These are phyloP conservation scores for Penicillium manginii DNA, from an alignment of 495 filamentous ascomycete genomes.

Conservation along the genomic window DNA sequence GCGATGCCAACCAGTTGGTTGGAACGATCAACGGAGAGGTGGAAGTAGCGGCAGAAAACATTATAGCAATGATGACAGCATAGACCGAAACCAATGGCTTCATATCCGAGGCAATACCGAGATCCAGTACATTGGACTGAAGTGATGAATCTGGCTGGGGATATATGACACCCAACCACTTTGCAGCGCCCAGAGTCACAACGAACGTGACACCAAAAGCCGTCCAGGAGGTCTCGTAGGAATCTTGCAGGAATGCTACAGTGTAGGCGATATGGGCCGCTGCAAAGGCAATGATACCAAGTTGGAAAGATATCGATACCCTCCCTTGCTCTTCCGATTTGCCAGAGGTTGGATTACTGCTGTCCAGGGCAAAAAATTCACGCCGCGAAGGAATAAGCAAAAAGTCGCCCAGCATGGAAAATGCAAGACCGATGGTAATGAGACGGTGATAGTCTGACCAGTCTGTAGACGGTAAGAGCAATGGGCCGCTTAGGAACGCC, in stretches of 20 bases:
- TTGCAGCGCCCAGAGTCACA: constrained; percentile 13
- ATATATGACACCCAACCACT: constrained; percentile 24
- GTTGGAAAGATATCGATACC: constrained; percentile 26
- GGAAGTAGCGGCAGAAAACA: constrained; percentile 24
- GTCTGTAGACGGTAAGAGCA: constrained; percentile 19
- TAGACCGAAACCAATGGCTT: constrained; percentile 21
- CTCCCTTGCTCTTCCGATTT: constrained; percentile 10
- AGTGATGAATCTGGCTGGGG: constrained; percentile 14
- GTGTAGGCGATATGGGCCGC: constrained; percentile 29
- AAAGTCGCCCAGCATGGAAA: constrained; percentile 22
- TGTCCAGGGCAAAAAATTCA: constrained; percentile 17
- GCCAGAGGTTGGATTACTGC: neutral
- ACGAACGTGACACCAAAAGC: constrained; percentile 16
- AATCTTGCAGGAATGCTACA: constrained; percentile 21
- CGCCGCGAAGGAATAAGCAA: constrained; percentile 22
- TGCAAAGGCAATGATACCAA: constrained; percentile 28
- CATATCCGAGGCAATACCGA: constrained; percentile 19
- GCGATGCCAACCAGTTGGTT: constrained; percentile 8
- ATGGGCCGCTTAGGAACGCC: constrained; percentile 24
- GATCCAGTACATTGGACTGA: constrained; percentile 15
- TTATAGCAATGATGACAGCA: constrained; percentile 19
- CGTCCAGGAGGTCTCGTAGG: constrained; percentile 8
- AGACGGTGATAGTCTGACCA: constrained; percentile 18
- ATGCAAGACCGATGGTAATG: constrained; percentile 3
- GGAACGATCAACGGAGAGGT: constrained; percentile 7